Evolutionary conservation across 441 rosid genomes (phyloP).

Genomic region (Dalechampia spathulata): DNA sequence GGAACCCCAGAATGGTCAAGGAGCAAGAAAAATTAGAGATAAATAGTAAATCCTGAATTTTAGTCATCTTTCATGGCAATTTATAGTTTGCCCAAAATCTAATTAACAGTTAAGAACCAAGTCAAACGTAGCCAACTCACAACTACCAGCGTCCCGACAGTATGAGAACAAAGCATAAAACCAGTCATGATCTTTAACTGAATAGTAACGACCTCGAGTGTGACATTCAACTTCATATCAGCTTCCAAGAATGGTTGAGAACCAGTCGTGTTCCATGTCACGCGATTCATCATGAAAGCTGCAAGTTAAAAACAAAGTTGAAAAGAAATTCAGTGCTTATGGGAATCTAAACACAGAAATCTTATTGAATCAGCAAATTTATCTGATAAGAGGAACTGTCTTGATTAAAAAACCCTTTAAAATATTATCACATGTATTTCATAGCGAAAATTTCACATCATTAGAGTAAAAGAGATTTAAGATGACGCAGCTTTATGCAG

Average conservation of each 20-base stretch:
- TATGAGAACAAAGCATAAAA: neutral
- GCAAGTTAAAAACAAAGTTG: slow-evolving; percentile 18
- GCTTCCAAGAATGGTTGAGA: slow-evolving; percentile 64
- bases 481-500: too few species aligned
- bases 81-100: neutral
- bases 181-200: neutral
- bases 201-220: slow-evolving; percentile 53
- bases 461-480: too few species aligned
- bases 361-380: neutral
- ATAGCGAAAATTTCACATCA: neutral
- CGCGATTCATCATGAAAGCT: slow-evolving; percentile 62
- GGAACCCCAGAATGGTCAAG: neutral
- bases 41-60: neutral
- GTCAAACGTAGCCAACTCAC: neutral
- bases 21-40: too few species aligned
- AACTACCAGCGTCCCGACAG: neutral
- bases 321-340: slow-evolving; percentile 1
- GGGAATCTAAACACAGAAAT: neutral
- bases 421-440: neutral
- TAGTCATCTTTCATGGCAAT: neutral
- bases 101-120: neutral
- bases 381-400: slow-evolving; percentile 5
- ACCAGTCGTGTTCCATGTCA: slow-evolving; percentile 56
- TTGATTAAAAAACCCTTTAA: neutral
- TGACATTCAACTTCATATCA: slow-evolving; percentile 52